Base-by-base conservation (phyloP, 2,329 filamentous ascomycete species). In the Monascus ruber region DNA sequence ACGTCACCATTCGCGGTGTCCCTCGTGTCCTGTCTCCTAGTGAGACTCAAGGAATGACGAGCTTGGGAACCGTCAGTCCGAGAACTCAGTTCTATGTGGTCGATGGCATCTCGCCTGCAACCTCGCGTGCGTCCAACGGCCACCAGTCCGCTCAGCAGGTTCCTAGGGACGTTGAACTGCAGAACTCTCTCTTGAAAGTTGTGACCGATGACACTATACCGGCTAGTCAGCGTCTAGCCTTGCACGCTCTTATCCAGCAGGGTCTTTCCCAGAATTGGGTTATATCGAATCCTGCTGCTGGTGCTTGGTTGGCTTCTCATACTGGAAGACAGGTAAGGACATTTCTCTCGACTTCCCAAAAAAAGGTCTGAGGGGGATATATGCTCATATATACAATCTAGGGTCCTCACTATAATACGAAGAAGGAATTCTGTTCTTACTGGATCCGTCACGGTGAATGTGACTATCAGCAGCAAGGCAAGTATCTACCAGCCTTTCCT, bases 401-500 rank as follows among this genome's bases (percentile, higher is more conserved):
- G 37, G 37, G 42, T 34, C 25, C 37, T 24, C 36, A 46, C 41
- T 36, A 33, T 10, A 49, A 46, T 26, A 11, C 38, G 5, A 76
- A 74, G 52, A 94, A 94, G 58, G 67, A 82, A 24, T 94, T 83
- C 60, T 94, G 87, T 63, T 85, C 86, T 42, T 85, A 89, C 60
- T 95, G 87, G 87, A 81, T 94, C 39, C 80, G 85, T 50, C 81
- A 83, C 42, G 87, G 86, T 17, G 77, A 84, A 33, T 95, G 88
- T 58, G 83, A 83, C 45, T 95, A 85, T 59, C 79, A 75, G 3
- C 85, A 93, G 58, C 81, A 88, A 54, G 87, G 63, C 59, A 49
- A 39, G 52, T 42, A 8, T 5, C 11, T 17, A 17, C 17, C 17
- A 17, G 17, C 3, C 17, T 17, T 3, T 17, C 17, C 17, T 17